Base-by-base conservation (phyloP, 1,284 basidiomycete species). In the Rhizopogon parksii region DNA sequence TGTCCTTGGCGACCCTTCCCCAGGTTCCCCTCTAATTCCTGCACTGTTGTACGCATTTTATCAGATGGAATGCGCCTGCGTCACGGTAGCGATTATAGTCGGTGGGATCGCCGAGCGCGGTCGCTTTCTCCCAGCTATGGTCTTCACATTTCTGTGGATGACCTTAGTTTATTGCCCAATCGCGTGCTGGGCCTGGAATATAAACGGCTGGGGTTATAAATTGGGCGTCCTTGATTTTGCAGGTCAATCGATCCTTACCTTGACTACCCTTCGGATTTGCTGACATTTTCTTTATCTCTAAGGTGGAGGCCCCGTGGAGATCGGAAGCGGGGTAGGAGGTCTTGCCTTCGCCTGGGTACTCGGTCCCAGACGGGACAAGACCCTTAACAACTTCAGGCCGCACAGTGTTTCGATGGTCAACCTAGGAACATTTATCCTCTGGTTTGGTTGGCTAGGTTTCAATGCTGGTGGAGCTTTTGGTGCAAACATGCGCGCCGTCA, bases 231-330 rank as follows among this genome's bases (percentile, higher is more conserved):
- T 94, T 39, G 93, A 96, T 69, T 93, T 85, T 61, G 84, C 86
- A 47, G 84, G 84, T 78, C 4, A 57, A 59, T 60, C 2, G 5
- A 17, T 42, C n/a, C 30, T 42, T 36, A 32, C 42, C 2, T 30
- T 15, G 15, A 9, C 14, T 35, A 45, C 19, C 14, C 4, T 21
- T 14, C 30, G 5, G 2, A 21, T 45, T 45, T 42, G 8, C 19
- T 40, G 4, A 55, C 36, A 27, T 38, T 12, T 30, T 24, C 14
- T 27, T 11, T 24, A 42, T 55, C 34, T 24, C 30, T 38, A 30
- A 76, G 91, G 93, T 47, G 93, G 93, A 39, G 91, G 91, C 7
- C 94, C 94, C 30, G 91, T 96, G 59, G 92, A 97, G 69, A 92
- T 96, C 58, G 88, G 88, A 46, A 93, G 89, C 50, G 94, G 94